Percentiles rank a stretch among this genome's conserved stretches.
phyloP scores from a whole-genome alignment of 2,329 filamentous ascomycete genomes.

The Elsinoe ampelina region DNA sequence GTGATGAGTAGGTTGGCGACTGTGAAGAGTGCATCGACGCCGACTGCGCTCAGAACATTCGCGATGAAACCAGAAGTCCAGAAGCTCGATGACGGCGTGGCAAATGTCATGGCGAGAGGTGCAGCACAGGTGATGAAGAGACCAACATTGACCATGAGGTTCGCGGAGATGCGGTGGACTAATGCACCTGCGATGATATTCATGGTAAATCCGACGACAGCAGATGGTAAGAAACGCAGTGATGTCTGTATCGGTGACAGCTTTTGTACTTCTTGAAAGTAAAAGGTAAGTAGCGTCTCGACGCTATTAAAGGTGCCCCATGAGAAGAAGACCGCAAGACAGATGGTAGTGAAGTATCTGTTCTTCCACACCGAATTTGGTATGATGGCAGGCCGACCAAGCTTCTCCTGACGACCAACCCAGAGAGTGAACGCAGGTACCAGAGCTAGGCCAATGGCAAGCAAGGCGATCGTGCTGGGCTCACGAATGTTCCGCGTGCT shows the following conservation, averaged over 20 bases:
- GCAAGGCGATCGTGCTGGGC: constrained; percentile 27
- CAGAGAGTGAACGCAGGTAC: constrained; percentile 46
- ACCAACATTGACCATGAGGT: constrained; percentile 34
- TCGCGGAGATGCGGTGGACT: constrained; percentile 36
- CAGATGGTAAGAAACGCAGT: constrained; percentile 36
- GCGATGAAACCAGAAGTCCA: constrained; percentile 40
- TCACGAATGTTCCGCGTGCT: constrained; percentile 19
- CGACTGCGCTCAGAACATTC: constrained; percentile 35
- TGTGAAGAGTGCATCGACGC: constrained; percentile 37
- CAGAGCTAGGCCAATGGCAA: constrained; percentile 35
- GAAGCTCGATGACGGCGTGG: constrained; percentile 38
- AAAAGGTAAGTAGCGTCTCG: constrained; percentile 34
- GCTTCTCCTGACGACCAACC: constrained; percentile 42
- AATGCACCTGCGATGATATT: constrained; percentile 40
- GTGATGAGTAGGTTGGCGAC: constrained; percentile 37
- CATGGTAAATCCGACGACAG: constrained; percentile 31
- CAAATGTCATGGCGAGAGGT: constrained; percentile 39
- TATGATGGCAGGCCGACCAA: constrained; percentile 45
- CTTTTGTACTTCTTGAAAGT: constrained; percentile 35
- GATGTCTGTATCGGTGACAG: constrained; percentile 29
- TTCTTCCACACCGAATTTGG: constrained; percentile 56
- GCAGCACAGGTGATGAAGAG: constrained; percentile 29
- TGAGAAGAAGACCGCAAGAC: constrained; percentile 33
- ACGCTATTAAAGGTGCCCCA: constrained; percentile 32
- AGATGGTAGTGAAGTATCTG: constrained; percentile 46